A percentile compares a stretch with the other conserved stretches of the same genome.
phyloP scores from a whole-genome alignment of 768 basidiomycete species.

The Imleria badia region DNA sequence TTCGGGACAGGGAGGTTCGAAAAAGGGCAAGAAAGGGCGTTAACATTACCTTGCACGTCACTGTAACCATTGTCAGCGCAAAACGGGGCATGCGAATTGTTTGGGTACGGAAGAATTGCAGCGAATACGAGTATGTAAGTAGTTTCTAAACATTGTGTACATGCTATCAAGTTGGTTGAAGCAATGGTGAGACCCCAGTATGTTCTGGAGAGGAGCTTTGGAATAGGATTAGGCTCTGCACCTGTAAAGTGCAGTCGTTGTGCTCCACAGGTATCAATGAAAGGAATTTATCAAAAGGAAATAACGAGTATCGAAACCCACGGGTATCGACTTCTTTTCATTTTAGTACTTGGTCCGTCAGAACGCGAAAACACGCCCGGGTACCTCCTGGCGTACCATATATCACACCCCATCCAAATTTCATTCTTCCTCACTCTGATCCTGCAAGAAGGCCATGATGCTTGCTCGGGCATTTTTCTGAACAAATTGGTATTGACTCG shows the following conservation, averaged over 20 bases:
- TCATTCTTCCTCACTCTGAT: slow-evolving; percentile 63
- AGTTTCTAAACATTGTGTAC: neutral
- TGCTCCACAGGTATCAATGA: neutral
- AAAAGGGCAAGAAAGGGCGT: neutral
- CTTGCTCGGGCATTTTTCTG: slow-evolving; percentile 52
- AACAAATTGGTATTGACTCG: neutral
- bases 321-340: neutral
- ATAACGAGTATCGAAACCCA: neutral
- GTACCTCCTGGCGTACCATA: neutral
- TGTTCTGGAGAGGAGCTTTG: neutral
- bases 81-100: neutral
- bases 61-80: neutral
- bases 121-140: neutral
- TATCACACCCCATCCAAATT: too few relatives aligned
- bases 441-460: slow-evolving; percentile 69
- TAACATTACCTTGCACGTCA: neutral
- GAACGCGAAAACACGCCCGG: neutral
- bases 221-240: neutral
- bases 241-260: neutral
- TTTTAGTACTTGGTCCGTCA: neutral
- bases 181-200: neutral
- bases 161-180: neutral
- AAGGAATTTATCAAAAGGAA: neutral
- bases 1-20: neutral
- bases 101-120: neutral